Base-by-base conservation (phyloP, 176 grass and related monocot species). In the Hyparrhenia diplandra region DNA sequence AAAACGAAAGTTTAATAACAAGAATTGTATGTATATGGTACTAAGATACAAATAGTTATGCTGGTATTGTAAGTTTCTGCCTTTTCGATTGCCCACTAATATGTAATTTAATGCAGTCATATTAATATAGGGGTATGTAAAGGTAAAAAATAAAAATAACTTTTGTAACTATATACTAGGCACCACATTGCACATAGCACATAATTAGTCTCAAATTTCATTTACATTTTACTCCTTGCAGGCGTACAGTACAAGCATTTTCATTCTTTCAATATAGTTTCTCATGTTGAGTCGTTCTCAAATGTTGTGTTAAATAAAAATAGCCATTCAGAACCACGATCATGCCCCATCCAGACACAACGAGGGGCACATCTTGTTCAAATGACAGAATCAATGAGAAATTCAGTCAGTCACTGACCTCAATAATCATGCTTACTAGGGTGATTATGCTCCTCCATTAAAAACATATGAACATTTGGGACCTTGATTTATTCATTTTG, bases 401-500 rank as follows among this genome's bases (percentile, higher is more conserved):
- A 72, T 54, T 54, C 37, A 37, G 37, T 4, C 27, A 67, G 34
- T 23, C 5, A 5, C 17, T 28, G 3, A 52, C 58, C 59, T 52
- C 21, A 47, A 35, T 49, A 46, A 37, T 29, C 16, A 39, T 41
- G 72, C 32, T 35, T 20, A 10, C n/a, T 43, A 10, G 5, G 12
- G 39, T 13, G 23, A 57, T 34, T 13, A 16, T 39, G 6, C 17
- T 11, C 31, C 21, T 54, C 18, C 8, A 5, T 24, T 43, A 25
- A 32, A 80, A 11, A 3, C 13, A 40, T 32, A 64, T 40, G 17
- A 20, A 61, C 10, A 67, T 13, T 13, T 40, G 8, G 17, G 49
- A 40, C 49, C 29, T 82, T 60, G 24, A 62, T 62, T 90, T 83
- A 83, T 90, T 90, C 74, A 68, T 78, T n/a, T 52, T 13, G 2